Evolutionary conservation across 2,329 filamentous ascomycete species (phyloP).

Genomic region (Didymella pinodella): DNA sequence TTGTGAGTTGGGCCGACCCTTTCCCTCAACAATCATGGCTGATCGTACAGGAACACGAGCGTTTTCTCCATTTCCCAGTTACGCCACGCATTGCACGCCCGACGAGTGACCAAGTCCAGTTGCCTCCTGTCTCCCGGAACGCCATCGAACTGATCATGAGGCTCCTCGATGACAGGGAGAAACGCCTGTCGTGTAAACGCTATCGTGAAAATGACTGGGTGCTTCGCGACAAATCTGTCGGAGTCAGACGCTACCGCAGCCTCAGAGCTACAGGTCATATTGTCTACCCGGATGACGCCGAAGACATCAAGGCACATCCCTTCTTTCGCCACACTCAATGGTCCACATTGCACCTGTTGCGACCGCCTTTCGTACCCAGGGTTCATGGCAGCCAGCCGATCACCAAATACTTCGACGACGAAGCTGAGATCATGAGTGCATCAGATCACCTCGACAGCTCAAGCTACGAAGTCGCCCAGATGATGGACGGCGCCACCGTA

Average conservation of each 20-base stretch:
- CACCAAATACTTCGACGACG: constrained; percentile 90
- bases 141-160: constrained; percentile 79
- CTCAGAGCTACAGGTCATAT: constrained; percentile 61
- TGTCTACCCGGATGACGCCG: constrained; percentile 83
- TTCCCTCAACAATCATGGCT: constrained; percentile 11
- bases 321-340: constrained; percentile 85
- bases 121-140: constrained; percentile 66
- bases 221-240: constrained; percentile 35
- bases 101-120: constrained; percentile 53
- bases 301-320: constrained; percentile 86
- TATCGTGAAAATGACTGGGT: constrained; percentile 73
- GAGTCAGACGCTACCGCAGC: constrained; percentile 38
- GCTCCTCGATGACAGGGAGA: constrained; percentile 77
- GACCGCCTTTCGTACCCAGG: constrained; percentile 81
- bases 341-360: constrained; percentile 73
- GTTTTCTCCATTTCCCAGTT: constrained; percentile 74
- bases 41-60: constrained; percentile 69
- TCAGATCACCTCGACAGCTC: constrained; percentile 48
- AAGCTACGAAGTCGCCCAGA: constrained; percentile 36
- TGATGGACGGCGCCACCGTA: constrained; percentile 8
- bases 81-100: constrained; percentile 62
- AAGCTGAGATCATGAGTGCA: constrained; percentile 67
- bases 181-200: constrained; percentile 76
- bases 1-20: constrained; percentile 61
- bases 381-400: constrained; percentile 62